A percentile compares a stretch with the other conserved stretches of the same genome.
Evolutionary conservation across 345 rosid species (phyloP).

Genomic region (Eucalyptus tenuipes): DNA sequence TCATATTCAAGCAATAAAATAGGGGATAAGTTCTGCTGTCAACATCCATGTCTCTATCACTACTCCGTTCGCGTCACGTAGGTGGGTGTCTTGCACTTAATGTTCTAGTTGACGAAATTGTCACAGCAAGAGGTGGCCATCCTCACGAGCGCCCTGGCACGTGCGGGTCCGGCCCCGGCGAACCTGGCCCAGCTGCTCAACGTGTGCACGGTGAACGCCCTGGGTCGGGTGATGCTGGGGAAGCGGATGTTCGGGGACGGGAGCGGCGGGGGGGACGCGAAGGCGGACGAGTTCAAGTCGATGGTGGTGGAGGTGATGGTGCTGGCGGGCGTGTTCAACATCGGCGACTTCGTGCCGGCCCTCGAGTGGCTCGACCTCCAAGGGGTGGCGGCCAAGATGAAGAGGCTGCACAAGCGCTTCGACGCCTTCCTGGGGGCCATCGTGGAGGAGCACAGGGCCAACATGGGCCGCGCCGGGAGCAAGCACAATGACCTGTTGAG

Average conservation of each 20-base stretch:
- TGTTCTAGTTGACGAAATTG: no score
- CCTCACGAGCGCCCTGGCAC: conserved; percentile 30
- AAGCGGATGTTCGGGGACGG: conserved; percentile 53
- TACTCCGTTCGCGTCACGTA: not conserved
- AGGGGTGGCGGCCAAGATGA: conserved; percentile 78
- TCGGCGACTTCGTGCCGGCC: conserved; percentile 77
- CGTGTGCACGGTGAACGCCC: conserved; percentile 61
- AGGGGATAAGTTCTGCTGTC: accelerated
- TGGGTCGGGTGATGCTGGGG: conserved; percentile 79
- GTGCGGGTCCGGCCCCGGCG: conserved; percentile 11
- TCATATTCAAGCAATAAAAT: no score
- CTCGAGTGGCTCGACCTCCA: conserved; percentile 82
- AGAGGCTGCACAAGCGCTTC: conserved; percentile 65
- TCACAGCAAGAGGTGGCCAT: conserved; percentile 48
- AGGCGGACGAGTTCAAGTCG: conserved; percentile 77
- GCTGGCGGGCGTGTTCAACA: conserved; percentile 71
- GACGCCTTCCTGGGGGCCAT: conserved; percentile 50
- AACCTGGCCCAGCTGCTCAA: conserved; percentile 53
- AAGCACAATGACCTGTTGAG: conserved; percentile 37
- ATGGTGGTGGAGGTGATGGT: conserved; percentile 90
- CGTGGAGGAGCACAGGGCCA: conserved; percentile 47
- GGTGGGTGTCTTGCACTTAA: not conserved
- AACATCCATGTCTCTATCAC: not conserved
- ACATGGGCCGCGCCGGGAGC: not conserved
- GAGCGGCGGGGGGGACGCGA: conserved; percentile 26